Evolutionary conservation across 768 basidiomycete species (phyloP), one percentile per base, ranked within the genome.

Genomic region (Hirschioporus abietinus): DNA sequence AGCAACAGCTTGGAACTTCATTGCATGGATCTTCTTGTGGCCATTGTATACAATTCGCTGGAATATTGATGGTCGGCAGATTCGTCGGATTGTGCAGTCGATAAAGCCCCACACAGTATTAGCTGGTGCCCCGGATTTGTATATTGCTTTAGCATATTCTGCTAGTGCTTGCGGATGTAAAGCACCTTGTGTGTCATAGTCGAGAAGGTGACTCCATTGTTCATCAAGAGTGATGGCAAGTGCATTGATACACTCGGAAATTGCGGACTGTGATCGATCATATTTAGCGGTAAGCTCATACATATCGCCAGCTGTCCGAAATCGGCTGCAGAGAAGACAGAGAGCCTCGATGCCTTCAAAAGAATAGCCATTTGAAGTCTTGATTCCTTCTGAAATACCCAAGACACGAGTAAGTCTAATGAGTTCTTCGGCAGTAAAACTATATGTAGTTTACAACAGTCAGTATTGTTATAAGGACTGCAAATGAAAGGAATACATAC

Each of bases 1-100:
- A 60, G 65, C 71, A 34, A 76, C n/a, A 1, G 69, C 73, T 57
- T 76, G 75, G 59, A 65, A 76, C 61, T 77, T 77, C 9, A 71
- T 61, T 5, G 74, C 73, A 65, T 77, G 74, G 36, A 64, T 18
- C 65, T 73, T 74, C 66, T 75, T 75, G 63, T 74, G 65, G 7
- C 76, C 74, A 63, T 72, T 74, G 27, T 66, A 57, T 60, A 69
- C 57, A 57, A 66, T 57, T 0, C 69, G 63, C 30, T 72, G 70
- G 15, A 57, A 66, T 26, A 35, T n/a, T 17, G 63, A 42, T 1
- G 74, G 74, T 1, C 67, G 72, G 64, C 66, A 60, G 15, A 71
- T 71, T 0, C 18, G 8, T 0, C 70, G 69, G 35, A 75, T 72
- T 24, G 74, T 74, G 63, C 71, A 70, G 67, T 75, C 74, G 6